These are phyloP conservation scores for Lycium barbarum DNA, from an alignment of 257 asterid genomes.

Conservation along the genomic window DNA sequence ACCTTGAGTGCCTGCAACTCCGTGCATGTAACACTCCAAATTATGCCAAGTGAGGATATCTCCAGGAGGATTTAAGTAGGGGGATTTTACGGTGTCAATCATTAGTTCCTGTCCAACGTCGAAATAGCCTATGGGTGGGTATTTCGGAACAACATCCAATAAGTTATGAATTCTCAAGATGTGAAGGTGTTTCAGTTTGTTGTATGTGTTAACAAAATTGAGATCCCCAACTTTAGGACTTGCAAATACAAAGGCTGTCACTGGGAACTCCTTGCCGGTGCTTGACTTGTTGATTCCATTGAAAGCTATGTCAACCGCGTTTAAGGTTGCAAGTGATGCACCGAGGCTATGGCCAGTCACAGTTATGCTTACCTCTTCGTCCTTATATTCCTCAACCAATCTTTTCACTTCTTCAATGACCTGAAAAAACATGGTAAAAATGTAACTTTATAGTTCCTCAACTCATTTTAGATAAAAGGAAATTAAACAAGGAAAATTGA, in stretches of 20 bases:
- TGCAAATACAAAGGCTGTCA: constrained; percentile 68
- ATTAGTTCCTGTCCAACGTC: constrained; percentile 72
- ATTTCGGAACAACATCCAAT: constrained; percentile 61
- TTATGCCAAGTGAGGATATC: constrained; percentile 54
- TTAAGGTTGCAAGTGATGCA: constrained; percentile 70
- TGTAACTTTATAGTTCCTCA: too few relatives aligned
- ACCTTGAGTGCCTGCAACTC: constrained; percentile 80
- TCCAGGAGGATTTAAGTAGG: constrained; percentile 61
- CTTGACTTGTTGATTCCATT: constrained; percentile 62
- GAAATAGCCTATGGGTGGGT: constrained; percentile 53
- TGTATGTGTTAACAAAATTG: constrained; percentile 36
- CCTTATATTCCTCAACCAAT: constrained; percentile 65
- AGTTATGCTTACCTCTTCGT: constrained; percentile 75
- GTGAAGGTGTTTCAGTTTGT: constrained; percentile 39
- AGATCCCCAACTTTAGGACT: constrained; percentile 77
- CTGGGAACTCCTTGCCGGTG: constrained; percentile 62
- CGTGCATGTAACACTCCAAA: constrained; percentile 76
- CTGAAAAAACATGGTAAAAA: constrained; percentile 34
- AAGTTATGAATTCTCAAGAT: constrained; percentile 57
- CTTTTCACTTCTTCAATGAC: constrained; percentile 64
- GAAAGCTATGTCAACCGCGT: constrained; percentile 64
- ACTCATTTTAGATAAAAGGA: neutral
- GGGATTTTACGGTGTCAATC: constrained; percentile 62
- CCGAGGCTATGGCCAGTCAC: constrained; percentile 88
- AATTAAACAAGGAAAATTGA: neutral